Percentiles rank a stretch among this genome's conserved stretches.
Evolutionary conservation across 73 alveolate species (phyloP).

Genomic region (Blepharisma stoltei): DNA sequence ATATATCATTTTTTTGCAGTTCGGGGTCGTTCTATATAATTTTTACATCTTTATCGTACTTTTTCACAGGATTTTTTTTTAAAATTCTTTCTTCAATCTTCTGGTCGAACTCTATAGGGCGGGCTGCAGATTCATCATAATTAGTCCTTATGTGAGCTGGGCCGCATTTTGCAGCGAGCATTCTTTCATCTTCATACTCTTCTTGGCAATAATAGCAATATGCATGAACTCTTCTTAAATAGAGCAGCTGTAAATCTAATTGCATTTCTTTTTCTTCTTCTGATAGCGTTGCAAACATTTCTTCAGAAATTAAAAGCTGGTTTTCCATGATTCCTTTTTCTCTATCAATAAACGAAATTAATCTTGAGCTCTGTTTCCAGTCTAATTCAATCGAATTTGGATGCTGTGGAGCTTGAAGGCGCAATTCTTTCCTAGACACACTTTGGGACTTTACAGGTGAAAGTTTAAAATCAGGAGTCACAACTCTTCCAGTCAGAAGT

Average conservation of each 20-base stretch:
- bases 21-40: slow-evolving; percentile 37
- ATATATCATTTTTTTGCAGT: slow-evolving; percentile 37
- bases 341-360: slow-evolving; percentile 63
- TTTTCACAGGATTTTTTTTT: slow-evolving; percentile 42
- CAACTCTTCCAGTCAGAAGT: slow-evolving; percentile 42
- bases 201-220: slow-evolving; percentile 87
- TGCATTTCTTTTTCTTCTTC: slow-evolving; percentile 29
- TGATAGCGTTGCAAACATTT: slow-evolving; percentile 34
- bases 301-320: slow-evolving; percentile 39
- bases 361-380: slow-evolving; percentile 49
- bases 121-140: slow-evolving; percentile 44
- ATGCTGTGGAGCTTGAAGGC: slow-evolving; percentile 75
- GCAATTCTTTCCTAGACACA: slow-evolving; percentile 49
- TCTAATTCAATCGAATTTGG: slow-evolving; percentile 68
- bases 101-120: slow-evolving; percentile 30
- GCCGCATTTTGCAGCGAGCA: slow-evolving; percentile 84
- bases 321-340: slow-evolving; percentile 53
- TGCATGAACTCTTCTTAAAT: slow-evolving; percentile 85
- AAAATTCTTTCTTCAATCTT: slow-evolving; percentile 23
- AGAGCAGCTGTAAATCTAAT: slow-evolving; percentile 72
- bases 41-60: slow-evolving; percentile 40
- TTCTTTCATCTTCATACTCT: slow-evolving; percentile 88
- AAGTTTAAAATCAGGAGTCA: slow-evolving; percentile 48
- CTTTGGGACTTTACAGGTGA: slow-evolving; percentile 60
- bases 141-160: slow-evolving; percentile 69